Evolutionary conservation across 257 asterid species (phyloP), one percentile per base, ranked within the genome.

Genomic region (Salvia splendens): DNA sequence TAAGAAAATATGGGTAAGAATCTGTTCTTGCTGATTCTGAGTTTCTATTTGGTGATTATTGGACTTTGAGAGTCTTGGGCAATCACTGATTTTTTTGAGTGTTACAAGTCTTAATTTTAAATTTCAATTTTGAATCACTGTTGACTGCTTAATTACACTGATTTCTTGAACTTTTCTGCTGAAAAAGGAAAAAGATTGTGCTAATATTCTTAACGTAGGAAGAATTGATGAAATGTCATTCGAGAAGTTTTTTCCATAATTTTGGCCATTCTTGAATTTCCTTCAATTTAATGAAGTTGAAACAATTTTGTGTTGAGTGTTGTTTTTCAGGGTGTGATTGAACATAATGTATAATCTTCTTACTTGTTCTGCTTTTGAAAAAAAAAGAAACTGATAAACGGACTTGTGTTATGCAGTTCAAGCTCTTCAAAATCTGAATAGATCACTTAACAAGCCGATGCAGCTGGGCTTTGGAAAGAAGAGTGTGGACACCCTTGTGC

Each of bases 401-500:
- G 12, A 12, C 51, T 57, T 40, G 6, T 32, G 35, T 57, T 67
- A 36, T 81, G 86, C 90, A 93, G 99, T 71, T 52, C 83, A 82
- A 81, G 95, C 91, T 48, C 92, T 93, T 76, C 86, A 67, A 70
- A 85, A 81, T 14, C 75, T 93, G 73, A 90, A 88, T 77, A 64
- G 66, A 72, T 78, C 95, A 33, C 78, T 93, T 62, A 83, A 88
- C 83, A 76, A 75, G 33, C 89, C 97, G n/a, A 33, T 75, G 30
- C 89, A 85, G 79, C 86, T 90, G 57, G 64, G 14, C 74, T 63
- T 4, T 93, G 99, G 99, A 80, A 73, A 71, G 41, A 72, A 14
- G 92, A 78, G 61, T 86, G 87, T 30, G 95, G 97, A 68, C 95
- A 93, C 63, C 99, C 99, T 10, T 93, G 99, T 62, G 85, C 45